Conservation (phyloP, 23 red algal species). For the Cyanidium caldarium region DNA sequence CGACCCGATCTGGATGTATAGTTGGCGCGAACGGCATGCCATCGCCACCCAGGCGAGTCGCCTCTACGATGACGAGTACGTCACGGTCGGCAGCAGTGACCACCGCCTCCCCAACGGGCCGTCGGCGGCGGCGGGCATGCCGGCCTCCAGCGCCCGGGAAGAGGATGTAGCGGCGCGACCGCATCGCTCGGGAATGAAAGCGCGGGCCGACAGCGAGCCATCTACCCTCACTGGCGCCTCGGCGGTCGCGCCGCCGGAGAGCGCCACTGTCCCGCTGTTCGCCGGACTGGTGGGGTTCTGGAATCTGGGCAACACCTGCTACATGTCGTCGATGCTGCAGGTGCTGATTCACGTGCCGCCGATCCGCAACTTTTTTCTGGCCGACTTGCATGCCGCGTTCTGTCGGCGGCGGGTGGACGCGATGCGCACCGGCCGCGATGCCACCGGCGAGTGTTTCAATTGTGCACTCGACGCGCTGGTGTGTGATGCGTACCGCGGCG, state of each 20-base stretch:
- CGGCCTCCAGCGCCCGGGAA: too few species aligned
- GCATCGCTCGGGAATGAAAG: too few species aligned
- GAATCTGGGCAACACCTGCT: constrained; percentile 89
- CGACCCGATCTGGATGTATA: neutral
- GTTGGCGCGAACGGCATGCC: neutral
- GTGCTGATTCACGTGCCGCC: constrained; percentile 51
- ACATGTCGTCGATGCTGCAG: constrained; percentile 86
- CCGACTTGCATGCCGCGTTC: constrained; percentile 33
- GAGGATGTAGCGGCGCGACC: too few species aligned
- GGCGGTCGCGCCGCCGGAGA: neutral
- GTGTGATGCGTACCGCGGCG: constrained; percentile 9
- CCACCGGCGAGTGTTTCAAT: constrained; percentile 18
- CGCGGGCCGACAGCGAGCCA: too few species aligned
- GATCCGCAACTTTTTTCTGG: constrained; percentile 61
- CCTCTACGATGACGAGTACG: neutral
- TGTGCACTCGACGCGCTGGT: constrained; percentile 55
- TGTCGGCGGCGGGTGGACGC: constrained; percentile 14
- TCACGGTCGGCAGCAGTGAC: neutral
- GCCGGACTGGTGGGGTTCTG: constrained; percentile 27
- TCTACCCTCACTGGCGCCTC: too few species aligned
- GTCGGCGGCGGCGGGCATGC: too few species aligned
- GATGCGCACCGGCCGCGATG: neutral
- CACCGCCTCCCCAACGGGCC: too few species aligned
- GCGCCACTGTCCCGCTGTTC: neutral
- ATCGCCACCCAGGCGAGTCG: neutral